Evolutionary conservation across 352 stramenopile species (phyloP).

Genomic region (Phytophthora multivora): DNA sequence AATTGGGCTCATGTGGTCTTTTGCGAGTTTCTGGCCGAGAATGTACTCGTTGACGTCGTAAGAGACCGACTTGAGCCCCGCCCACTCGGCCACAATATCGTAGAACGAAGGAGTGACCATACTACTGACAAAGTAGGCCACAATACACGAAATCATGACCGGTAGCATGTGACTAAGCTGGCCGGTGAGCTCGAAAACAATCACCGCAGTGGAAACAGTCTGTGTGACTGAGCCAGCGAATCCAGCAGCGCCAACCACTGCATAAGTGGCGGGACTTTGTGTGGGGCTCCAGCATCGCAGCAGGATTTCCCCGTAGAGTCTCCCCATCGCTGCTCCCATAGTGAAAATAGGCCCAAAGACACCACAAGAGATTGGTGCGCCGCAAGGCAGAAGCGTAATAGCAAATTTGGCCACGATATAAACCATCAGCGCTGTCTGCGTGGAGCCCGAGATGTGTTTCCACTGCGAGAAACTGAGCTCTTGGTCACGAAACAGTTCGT

Average conservation of each 20-base stretch:
- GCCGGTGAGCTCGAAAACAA: constrained; percentile 88
- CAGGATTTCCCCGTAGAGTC: constrained; percentile 80
- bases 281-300: constrained; percentile 69
- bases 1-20: constrained; percentile 67
- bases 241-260: constrained; percentile 92
- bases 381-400: constrained; percentile 74
- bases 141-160: constrained; percentile 83
- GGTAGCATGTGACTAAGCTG: constrained; percentile 87
- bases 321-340: constrained; percentile 73
- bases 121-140: constrained; percentile 85
- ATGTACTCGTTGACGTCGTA: constrained; percentile 86
- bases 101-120: constrained; percentile 85
- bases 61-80: constrained; percentile 72
- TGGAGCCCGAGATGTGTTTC: constrained; percentile 63
- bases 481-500: constrained; percentile 80
- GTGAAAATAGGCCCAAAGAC: constrained; percentile 86
- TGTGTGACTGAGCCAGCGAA: constrained; percentile 91
- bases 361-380: constrained; percentile 77
- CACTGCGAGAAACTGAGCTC: constrained; percentile 63
- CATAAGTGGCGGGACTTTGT: constrained; percentile 82
- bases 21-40: constrained; percentile 68
- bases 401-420: constrained; percentile 81
- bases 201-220: constrained; percentile 88
- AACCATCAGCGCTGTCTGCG: constrained; percentile 64
- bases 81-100: constrained; percentile 82